Conservation (phyloP, 2,329 filamentous ascomycete species). For the Seiridium cupressi region DNA sequence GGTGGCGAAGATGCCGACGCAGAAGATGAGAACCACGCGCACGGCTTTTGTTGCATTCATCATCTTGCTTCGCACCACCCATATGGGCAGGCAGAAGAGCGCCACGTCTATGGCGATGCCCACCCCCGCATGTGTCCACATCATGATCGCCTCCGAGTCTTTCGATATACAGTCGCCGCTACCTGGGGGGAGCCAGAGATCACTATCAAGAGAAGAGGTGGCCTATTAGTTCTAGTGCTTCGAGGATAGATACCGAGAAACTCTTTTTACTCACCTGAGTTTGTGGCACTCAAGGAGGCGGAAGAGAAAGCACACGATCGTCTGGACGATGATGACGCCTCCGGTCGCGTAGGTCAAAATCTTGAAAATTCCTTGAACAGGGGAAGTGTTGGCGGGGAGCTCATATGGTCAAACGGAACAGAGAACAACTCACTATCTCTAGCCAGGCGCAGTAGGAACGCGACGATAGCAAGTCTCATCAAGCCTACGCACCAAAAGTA, state of each 20-base stretch:
- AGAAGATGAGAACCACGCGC: constrained; percentile 34
- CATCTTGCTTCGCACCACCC: constrained; percentile 34
- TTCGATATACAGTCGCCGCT: constrained; percentile 3
- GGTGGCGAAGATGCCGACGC: constrained; percentile 34
- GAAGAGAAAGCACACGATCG: constrained; percentile 12
- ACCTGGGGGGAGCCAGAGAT: neutral
- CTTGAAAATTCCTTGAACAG: constrained; percentile 7
- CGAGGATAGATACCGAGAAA: neutral
- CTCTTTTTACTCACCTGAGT: neutral
- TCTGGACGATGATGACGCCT: constrained; percentile 13
- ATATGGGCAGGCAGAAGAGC: constrained; percentile 33
- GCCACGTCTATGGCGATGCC: constrained; percentile 28
- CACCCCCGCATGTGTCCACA: neutral
- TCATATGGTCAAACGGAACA: neutral
- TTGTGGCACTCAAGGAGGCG: constrained; percentile 13
- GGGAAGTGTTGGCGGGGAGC: neutral
- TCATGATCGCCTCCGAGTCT: neutral
- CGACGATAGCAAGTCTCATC: constrained; percentile 30
- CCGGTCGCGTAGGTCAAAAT: constrained; percentile 2
- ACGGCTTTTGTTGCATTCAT: constrained; percentile 29
- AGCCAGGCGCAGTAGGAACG: constrained; percentile 31
- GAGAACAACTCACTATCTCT: constrained; percentile 28
- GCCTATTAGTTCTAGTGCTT: neutral
- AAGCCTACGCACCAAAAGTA: constrained; percentile 30
- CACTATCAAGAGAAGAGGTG: neutral